Conservation (phyloP, 2,329 filamentous ascomycete species). For the Helicocarpus griseus region DNA sequence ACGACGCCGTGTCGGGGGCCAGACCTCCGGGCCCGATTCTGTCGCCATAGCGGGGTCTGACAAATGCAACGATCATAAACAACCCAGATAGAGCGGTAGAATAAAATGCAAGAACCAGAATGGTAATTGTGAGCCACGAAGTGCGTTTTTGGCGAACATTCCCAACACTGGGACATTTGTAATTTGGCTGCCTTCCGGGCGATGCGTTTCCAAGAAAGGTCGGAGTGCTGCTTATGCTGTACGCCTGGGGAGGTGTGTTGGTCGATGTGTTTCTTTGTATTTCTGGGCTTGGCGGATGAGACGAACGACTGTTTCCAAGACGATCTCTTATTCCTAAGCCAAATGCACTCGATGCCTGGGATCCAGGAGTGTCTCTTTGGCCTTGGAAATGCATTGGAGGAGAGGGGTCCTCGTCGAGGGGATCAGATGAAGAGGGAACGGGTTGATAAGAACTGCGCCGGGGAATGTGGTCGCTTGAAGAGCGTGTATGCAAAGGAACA, state of each 20-base stretch:
- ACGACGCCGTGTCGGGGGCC: conserved; percentile 53
- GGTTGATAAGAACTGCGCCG: neutral
- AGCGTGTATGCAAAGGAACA: neutral
- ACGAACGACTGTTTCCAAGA: neutral
- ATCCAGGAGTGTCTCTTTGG: neutral
- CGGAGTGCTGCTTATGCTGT: neutral
- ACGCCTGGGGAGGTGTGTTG: neutral
- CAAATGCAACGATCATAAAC: conserved; percentile 55
- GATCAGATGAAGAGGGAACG: neutral
- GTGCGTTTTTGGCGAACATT: conserved; percentile 23
- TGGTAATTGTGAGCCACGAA: conserved; percentile 26
- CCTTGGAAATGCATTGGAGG: neutral
- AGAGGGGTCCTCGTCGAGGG: neutral
- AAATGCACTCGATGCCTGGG: neutral
- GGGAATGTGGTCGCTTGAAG: neutral
- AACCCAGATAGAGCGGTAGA: conserved; percentile 35
- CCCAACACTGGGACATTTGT: conserved; percentile 22
- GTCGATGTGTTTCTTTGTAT: neutral
- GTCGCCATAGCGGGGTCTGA: conserved; percentile 53
- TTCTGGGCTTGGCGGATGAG: neutral
- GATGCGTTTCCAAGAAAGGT: neutral
- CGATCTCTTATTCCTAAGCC: conserved; percentile 1
- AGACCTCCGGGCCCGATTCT: conserved; percentile 46
- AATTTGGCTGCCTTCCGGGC: neutral
- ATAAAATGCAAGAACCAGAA: conserved; percentile 30